Evolutionary conservation across 306 rosid genomes (phyloP).

Genomic region (Fragaria iinumae): DNA sequence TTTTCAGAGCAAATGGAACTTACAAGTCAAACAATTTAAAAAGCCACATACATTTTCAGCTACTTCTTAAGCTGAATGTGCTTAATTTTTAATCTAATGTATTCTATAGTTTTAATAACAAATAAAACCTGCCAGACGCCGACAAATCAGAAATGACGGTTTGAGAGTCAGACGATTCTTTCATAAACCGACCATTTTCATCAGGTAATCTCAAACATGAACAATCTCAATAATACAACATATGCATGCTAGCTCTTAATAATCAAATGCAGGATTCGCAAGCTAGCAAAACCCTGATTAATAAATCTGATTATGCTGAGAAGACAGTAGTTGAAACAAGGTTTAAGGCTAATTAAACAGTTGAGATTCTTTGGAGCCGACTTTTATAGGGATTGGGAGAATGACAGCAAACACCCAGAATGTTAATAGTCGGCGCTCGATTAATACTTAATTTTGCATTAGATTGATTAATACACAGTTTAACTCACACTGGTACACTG

Average conservation of each 20-base stretch:
- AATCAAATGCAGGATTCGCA: background rate
- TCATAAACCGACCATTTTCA: slow-evolving; percentile 44
- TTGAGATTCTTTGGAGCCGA: slow-evolving; percentile 57
- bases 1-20: slow-evolving; percentile 16
- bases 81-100: background rate
- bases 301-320: slow-evolving; percentile 21
- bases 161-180: slow-evolving; percentile 30
- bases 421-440: slow-evolving; percentile 54
- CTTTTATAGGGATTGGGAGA: slow-evolving; percentile 55
- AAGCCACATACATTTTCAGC: slow-evolving; percentile 18
- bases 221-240: slow-evolving; percentile 21
- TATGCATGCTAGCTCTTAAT: background rate
- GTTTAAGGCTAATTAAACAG: slow-evolving; percentile 34
- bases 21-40: slow-evolving; percentile 53
- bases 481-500: background rate
- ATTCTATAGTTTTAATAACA: background rate
- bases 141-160: slow-evolving; percentile 62
- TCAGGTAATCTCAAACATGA: slow-evolving; percentile 41
- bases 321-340: slow-evolving; percentile 37
- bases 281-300: slow-evolving; percentile 9
- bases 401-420: slow-evolving; percentile 66
- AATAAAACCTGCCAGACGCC: slow-evolving; percentile 34
- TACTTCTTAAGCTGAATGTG: slow-evolving; percentile 30
- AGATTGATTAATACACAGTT: background rate
- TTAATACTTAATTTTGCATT: slow-evolving; percentile 14